phyloP scores from a whole-genome alignment of 495 filamentous ascomycete genomes.

The Parmelia sp. region DNA sequence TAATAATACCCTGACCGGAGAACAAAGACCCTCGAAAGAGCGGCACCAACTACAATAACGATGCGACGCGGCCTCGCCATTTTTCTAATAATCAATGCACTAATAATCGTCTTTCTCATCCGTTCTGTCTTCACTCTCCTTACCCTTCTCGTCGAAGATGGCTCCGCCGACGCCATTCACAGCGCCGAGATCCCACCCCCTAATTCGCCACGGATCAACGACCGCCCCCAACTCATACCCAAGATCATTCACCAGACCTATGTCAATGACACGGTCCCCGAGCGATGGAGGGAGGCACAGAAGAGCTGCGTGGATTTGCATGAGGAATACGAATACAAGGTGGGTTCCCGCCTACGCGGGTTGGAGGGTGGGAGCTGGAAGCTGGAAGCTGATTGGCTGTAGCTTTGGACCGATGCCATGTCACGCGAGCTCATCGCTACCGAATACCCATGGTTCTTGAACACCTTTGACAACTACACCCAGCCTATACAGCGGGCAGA shows the following conservation, averaged over 20 bases:
- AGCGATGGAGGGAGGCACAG: conserved; percentile 65
- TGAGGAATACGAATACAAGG: conserved; percentile 74
- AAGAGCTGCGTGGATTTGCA: conserved; percentile 71
- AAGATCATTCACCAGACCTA: conserved; percentile 92
- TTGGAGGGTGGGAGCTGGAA: conserved; percentile 18
- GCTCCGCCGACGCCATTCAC: conserved; percentile 57
- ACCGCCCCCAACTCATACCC: conserved; percentile 63
- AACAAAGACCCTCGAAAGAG: not conserved
- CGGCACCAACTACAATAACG: not conserved
- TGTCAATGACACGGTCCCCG: conserved; percentile 68
- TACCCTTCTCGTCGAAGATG: conserved; percentile 61
- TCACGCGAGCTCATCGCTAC: conserved; percentile 68
- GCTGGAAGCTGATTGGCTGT: conserved; percentile 40
- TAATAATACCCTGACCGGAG: not conserved
- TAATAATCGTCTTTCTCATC: conserved; percentile 53
- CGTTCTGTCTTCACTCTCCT: conserved; percentile 60
- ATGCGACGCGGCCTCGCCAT: conserved; percentile 61
- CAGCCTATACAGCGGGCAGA: conserved; percentile 84
- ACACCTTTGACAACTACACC: conserved; percentile 72
- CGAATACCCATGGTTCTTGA: conserved; percentile 82
- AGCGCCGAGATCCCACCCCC: conserved; percentile 58
- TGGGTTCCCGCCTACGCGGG: conserved; percentile 32
- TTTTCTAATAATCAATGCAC: conserved; percentile 55
- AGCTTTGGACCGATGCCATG: conserved; percentile 84
- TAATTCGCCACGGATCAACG: conserved; percentile 53